Conservation (phyloP, 169 alveolate genomes). For the Plasmodium gaboni region DNA sequence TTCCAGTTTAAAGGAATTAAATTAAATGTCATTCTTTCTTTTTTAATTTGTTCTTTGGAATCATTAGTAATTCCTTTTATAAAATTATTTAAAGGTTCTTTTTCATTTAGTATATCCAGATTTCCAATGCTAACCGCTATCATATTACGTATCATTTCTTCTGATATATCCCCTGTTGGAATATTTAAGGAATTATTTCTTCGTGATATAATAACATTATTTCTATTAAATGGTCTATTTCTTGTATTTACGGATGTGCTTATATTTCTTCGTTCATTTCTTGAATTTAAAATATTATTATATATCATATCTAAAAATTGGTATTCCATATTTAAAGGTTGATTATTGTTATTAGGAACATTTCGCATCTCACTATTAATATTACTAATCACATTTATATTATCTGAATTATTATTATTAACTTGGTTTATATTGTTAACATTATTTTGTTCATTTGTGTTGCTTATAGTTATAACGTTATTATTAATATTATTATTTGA, state of each 20-base stretch:
- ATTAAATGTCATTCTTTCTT: not conserved
- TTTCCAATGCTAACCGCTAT: no score
- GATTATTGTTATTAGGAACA: not conserved
- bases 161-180: no score
- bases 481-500: not conserved
- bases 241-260: constrained; percentile 4
- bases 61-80: no score
- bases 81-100: no score
- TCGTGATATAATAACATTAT: not conserved
- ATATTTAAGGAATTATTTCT: no score
- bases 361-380: not conserved
- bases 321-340: not conserved
- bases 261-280: constrained; percentile 13
- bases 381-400: not conserved
- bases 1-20: constrained; percentile 25
- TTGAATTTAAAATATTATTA: constrained; percentile 23
- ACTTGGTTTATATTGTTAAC: not conserved
- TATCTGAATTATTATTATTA: not conserved
- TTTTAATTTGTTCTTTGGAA: no score
- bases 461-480: not conserved
- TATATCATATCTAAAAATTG: constrained; percentile 31
- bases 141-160: no score
- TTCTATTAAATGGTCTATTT: constrained; percentile 1
- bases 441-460: not conserved
- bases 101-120: no score